Base-by-base conservation (phyloP, 345 rosid genomes). In the Citrus australasica region DNA sequence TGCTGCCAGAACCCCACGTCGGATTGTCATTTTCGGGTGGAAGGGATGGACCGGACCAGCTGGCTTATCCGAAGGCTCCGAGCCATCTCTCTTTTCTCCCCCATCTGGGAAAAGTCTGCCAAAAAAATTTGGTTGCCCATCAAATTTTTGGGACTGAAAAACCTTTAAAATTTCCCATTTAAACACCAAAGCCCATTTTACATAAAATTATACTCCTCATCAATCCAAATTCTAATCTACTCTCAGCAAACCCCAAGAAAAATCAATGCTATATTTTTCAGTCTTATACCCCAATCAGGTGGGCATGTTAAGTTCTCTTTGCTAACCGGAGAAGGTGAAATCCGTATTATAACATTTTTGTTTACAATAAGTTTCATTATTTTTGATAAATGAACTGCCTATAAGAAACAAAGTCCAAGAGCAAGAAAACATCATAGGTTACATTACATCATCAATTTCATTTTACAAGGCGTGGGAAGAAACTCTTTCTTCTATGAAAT, bases 41-140 rank as follows among this genome's bases (percentile, higher is more conserved):
- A 92, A 96, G 7, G 98, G 98, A 79, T 94, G 99, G 56, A 86
- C 90, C 2, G 97, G 98, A 74, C 97, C 86, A 46, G 91, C 83
- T 21, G 94, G 93, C 86, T 92, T 92, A 61, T 90, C 92, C 2
- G 88, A 74, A 32, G 8, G 69, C 79, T 84, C 90, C 21, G 87
- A 82, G 17, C 82, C 86, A 67, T 76, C 82, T 69, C 81, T 85
- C 76, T 83, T 87, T 30, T 66, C 87, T 69, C 67, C 79, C 9
- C 83, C 91, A 61, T 80, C 86, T 24, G 94, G 93, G 76, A 96
- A 92, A 53, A 94, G 90, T 74, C 99, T 94, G 92, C 85, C 5
- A 33, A 33, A 33, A 35, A 30, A 51, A 65, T 46, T 74, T 33
- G 42, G 28, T 33, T 51, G 51, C 33, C 33, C 2, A 48, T 60